These are phyloP conservation scores for Nemania sp. DNA, from an alignment of 2,329 filamentous ascomycete genomes.

Conservation along the genomic window DNA sequence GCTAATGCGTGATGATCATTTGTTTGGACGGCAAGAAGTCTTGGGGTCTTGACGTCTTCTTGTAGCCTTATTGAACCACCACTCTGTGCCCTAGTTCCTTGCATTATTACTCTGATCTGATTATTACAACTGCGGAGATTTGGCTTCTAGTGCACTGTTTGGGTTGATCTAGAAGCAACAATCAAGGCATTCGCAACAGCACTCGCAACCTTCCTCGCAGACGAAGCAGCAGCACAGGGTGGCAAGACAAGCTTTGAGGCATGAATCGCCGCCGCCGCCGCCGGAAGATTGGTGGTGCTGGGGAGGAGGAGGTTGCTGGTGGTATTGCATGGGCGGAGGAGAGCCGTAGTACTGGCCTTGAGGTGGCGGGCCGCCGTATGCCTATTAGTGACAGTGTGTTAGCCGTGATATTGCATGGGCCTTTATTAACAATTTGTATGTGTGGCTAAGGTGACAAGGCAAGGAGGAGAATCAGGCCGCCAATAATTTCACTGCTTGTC, in stretches of 20 bases:
- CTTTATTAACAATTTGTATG: not conserved
- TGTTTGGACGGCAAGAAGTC: not conserved
- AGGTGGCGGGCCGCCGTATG: constrained; percentile 47
- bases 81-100: not conserved
- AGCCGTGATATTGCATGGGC: not conserved
- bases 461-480: no score
- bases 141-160: not conserved
- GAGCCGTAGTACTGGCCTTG: constrained; percentile 46
- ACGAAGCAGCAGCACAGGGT: constrained; percentile 56
- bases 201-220: constrained; percentile 56
- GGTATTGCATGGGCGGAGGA: constrained; percentile 52
- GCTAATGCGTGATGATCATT: not conserved
- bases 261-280: constrained; percentile 46
- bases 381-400: constrained; percentile 33
- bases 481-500: not conserved
- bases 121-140: not conserved
- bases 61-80: not conserved
- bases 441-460: not conserved
- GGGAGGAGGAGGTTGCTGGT: constrained; percentile 49
- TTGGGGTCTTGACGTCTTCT: not conserved
- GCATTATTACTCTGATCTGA: not conserved
- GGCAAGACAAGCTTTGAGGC: constrained; percentile 52
- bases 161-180: constrained; percentile 43
- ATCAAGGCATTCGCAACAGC: constrained; percentile 52
- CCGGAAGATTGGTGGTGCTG: constrained; percentile 35